Evolutionary conservation across 2,329 filamentous ascomycete genomes (phyloP).

Genomic region (Botryotinia globosa): DNA sequence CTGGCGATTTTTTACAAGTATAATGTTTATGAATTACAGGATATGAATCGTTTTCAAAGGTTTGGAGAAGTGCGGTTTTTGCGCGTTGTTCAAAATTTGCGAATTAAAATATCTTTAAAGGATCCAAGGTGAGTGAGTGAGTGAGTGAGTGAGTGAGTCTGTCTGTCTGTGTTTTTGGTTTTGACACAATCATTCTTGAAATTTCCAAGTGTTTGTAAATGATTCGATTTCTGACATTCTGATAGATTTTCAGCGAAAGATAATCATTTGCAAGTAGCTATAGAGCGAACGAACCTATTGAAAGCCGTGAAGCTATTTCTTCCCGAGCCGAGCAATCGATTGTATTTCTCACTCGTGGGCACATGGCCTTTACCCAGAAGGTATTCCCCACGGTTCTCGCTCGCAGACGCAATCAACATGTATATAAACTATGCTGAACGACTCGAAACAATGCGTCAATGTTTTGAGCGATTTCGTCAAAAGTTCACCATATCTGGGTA

Average conservation of each 20-base stretch:
- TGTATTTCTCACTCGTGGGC: background rate
- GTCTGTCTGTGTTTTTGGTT: background rate
- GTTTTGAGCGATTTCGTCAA: background rate
- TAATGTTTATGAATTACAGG: too few species aligned
- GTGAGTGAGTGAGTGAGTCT: too few species aligned
- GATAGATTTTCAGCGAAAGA: background rate
- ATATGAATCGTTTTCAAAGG: too few species aligned
- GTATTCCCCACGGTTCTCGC: too few species aligned
- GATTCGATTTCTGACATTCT: background rate
- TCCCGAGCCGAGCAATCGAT: too few species aligned
- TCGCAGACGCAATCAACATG: too few species aligned
- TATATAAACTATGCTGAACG: background rate
- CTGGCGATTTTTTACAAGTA: background rate
- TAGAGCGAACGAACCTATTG: accelerated
- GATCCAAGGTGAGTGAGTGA: background rate
- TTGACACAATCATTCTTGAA: background rate
- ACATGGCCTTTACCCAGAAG: background rate
- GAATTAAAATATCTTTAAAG: background rate
- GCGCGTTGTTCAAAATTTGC: too few species aligned
- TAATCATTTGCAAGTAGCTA: too few species aligned
- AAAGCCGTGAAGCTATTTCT: background rate
- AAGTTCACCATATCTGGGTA: background rate
- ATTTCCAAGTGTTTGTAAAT: background rate
- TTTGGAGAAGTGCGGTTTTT: background rate
- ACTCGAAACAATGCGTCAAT: background rate